phyloP scores from a whole-genome alignment of 164 flowering plant genomes.

The Stephania japonica region DNA sequence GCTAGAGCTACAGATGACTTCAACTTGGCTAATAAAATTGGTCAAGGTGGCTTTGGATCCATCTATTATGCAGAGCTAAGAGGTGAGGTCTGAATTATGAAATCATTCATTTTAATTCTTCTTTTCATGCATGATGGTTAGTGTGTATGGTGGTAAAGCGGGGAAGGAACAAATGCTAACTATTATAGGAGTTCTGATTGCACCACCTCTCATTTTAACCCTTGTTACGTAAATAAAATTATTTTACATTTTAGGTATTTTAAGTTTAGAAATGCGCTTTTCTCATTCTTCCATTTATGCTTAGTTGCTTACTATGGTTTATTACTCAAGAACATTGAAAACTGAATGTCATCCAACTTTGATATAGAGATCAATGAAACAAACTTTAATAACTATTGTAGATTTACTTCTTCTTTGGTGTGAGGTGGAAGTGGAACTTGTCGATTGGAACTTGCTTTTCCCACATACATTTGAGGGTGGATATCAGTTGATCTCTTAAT shows the following conservation, averaged over 20 bases:
- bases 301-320: too few species aligned
- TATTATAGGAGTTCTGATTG: too few species aligned
- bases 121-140: not conserved
- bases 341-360: too few species aligned
- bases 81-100: slow-evolving; percentile 60
- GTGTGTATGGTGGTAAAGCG: too few species aligned
- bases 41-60: slow-evolving; percentile 94
- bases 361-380: not conserved
- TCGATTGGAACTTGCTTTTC: not conserved
- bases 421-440: not conserved
- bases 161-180: too few species aligned
- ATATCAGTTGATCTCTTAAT: not conserved
- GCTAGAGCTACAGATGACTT: slow-evolving; percentile 73
- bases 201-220: too few species aligned
- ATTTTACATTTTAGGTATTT: too few species aligned
- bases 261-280: too few species aligned
- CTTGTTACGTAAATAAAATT: too few species aligned
- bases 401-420: not conserved
- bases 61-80: slow-evolving; percentile 93
- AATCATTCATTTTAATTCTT: not conserved
- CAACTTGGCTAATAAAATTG: slow-evolving; percentile 76
- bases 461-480: not conserved
- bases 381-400: not conserved
- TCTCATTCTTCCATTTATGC: too few species aligned
- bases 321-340: too few species aligned